These are phyloP conservation scores for Cudoniella acicularis DNA, from an alignment of 495 filamentous ascomycete genomes.

Conservation along the genomic window DNA sequence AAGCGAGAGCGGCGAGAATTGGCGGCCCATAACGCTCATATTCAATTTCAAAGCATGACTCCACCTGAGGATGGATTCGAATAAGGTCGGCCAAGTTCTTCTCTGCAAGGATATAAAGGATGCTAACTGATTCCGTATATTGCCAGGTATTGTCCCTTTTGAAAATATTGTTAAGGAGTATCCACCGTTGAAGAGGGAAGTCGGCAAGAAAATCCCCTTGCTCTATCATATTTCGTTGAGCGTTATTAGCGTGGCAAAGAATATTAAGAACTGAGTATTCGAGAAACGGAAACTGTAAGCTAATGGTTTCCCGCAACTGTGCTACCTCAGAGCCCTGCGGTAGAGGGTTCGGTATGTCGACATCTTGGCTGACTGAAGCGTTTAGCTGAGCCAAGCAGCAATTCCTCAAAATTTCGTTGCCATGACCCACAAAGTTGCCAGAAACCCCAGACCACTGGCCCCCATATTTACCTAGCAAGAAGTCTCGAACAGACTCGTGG, in stretches of 20 bases:
- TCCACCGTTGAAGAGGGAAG: conserved; percentile 36
- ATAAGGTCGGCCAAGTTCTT: conserved; percentile 38
- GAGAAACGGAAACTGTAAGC: conserved; percentile 37
- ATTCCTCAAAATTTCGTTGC: conserved; percentile 34
- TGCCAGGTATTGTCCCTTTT: conserved; percentile 26
- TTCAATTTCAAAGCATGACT: conserved; percentile 28
- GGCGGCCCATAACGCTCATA: conserved; percentile 38
- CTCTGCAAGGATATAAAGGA: conserved; percentile 47
- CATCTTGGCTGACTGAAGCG: conserved; percentile 19
- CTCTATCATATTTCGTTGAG: conserved; percentile 33
- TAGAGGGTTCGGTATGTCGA: conserved; percentile 23
- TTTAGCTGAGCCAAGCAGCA: conserved; percentile 30
- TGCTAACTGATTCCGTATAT: conserved; percentile 32
- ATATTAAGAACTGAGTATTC: conserved; percentile 41
- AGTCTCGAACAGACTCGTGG: conserved; percentile 41
- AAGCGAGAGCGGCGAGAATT: conserved; percentile 41
- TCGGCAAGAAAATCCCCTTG: conserved; percentile 36
- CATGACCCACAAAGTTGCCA: conserved; percentile 24
- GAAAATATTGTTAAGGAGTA: conserved; percentile 34
- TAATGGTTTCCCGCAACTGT: conserved; percentile 21
- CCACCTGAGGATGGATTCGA: conserved; percentile 11
- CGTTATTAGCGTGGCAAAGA: conserved; percentile 38
- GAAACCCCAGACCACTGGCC: conserved; percentile 21
- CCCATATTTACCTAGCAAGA: conserved; percentile 22
- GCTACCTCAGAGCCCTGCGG: conserved; percentile 22